Percentiles rank a stretch among this genome's conserved stretches.
Conservation (phyloP, 441 rosid genomes). For the Cnidoscolus chayamansa region DNA sequence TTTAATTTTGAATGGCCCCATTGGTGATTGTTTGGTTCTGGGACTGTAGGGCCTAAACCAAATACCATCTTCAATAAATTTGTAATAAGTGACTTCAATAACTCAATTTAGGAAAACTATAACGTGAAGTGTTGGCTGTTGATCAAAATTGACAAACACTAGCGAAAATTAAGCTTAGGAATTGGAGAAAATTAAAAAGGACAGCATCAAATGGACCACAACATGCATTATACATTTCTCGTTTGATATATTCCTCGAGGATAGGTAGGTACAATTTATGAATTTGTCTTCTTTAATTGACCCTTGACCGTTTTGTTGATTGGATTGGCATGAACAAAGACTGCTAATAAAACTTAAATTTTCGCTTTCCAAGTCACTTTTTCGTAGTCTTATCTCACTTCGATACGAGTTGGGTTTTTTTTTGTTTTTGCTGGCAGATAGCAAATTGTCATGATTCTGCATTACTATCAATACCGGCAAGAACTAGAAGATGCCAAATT, state of each 20-base stretch:
- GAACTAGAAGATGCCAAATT: not conserved
- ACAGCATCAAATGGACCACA: slow-evolving; percentile 10
- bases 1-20: not conserved
- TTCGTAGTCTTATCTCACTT: not conserved
- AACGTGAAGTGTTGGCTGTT: slow-evolving; percentile 1
- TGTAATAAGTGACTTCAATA: not conserved
- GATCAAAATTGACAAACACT: not conserved
- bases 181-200: slow-evolving; percentile 1
- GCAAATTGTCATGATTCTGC: slow-evolving; percentile 18
- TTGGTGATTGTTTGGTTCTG: not conserved
- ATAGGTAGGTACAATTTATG: not conserved
- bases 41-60: not conserved
- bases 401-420: not conserved
- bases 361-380: slow-evolving; percentile 10
- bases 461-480: slow-evolving; percentile 4
- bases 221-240: too few relatives aligned
- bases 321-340: not conserved
- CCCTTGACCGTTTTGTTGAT: not conserved
- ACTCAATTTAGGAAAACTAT: not conserved
- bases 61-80: not conserved
- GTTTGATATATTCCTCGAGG: too few relatives aligned
- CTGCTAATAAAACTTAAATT: not conserved
- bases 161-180: not conserved
- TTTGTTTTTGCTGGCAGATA: not conserved
- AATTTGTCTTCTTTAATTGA: slow-evolving; percentile 16